phyloP scores from a whole-genome alignment of 352 stramenopile genomes.

The Pythium aphanidermatum region DNA sequence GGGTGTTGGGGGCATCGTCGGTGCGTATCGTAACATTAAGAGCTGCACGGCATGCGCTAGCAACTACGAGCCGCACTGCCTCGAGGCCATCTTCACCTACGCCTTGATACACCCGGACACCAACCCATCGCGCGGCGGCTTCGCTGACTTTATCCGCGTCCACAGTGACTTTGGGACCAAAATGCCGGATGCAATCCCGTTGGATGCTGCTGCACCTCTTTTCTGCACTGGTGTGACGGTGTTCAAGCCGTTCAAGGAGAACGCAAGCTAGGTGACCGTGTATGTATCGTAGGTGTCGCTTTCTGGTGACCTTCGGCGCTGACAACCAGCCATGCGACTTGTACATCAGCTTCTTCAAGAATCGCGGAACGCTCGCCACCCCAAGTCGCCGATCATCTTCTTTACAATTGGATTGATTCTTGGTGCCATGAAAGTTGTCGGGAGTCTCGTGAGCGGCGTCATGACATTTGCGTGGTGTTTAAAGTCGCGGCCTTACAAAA shows the following conservation, averaged over 20 bases:
- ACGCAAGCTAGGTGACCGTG: conserved; percentile 21
- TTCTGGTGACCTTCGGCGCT: conserved; percentile 71
- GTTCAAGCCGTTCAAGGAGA: conserved; percentile 41
- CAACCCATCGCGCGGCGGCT: conserved; percentile 15
- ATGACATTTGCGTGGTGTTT: conserved; percentile 77
- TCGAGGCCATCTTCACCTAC: conserved; percentile 11
- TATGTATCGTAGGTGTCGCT: conserved; percentile 60
- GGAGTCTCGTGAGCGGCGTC: conserved; percentile 75
- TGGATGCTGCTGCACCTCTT: conserved; percentile 31
- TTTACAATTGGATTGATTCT: conserved; percentile 42
- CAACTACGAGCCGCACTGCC: conserved; percentile 8
- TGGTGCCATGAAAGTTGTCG: conserved; percentile 36
- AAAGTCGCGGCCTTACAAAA: conserved; percentile 44
- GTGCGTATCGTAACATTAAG: conserved; percentile 4
- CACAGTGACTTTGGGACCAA: conserved; percentile 18
- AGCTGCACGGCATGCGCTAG: conserved; percentile 5
- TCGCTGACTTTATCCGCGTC: conserved; percentile 21
- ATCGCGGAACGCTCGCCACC: conserved; percentile 46
- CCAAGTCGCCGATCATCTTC: conserved; percentile 55
- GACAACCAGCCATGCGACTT: conserved; percentile 34
- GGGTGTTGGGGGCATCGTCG: conserved; percentile 12
- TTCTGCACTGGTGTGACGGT: conserved; percentile 67
- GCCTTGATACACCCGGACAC: conserved; percentile 10
- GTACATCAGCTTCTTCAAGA: conserved; percentile 47
- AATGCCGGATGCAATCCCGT: conserved; percentile 20